Percentiles rank a stretch among this genome's conserved stretches.
Evolutionary conservation across 768 basidiomycete species (phyloP).

Genomic region (Butyriboletus loyo): DNA sequence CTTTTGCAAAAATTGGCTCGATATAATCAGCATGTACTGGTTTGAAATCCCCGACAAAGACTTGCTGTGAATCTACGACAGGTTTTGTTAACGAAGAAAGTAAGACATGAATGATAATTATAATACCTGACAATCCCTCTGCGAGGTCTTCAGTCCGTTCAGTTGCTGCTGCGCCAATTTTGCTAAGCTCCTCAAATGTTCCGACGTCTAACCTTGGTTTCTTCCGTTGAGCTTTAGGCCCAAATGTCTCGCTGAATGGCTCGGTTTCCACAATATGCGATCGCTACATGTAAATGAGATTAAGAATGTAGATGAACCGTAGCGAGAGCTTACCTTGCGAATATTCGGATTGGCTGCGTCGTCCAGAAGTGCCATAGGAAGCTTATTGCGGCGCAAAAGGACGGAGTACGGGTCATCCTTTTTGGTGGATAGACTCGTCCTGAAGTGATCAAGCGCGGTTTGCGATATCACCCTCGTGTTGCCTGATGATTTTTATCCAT

Average conservation of each 20-base stretch:
- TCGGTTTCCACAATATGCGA: conserved; percentile 96
- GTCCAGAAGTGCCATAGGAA: conserved; percentile 94
- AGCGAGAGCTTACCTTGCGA: conserved; percentile 58
- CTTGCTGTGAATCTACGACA: conserved; percentile 10
- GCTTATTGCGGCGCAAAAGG: conserved; percentile 87
- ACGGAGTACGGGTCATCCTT: conserved; percentile 97
- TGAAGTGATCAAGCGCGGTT: conserved; percentile 92
- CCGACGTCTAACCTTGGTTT: conserved; percentile 84
- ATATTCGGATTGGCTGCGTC: conserved; percentile 79
- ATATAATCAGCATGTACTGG: conserved; percentile 72
- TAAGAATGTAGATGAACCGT: background rate
- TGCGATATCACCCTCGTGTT: conserved; percentile 99
- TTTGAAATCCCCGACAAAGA: conserved; percentile 39
- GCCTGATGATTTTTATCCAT: conserved; percentile 44
- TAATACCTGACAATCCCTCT: conserved; percentile 45
- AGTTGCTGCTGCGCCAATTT: conserved; percentile 55
- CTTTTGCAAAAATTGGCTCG: conserved; percentile 93
- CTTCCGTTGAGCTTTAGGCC: conserved; percentile 94
- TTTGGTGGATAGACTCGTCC: conserved; percentile 78
- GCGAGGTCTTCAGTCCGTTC: conserved; percentile 40
- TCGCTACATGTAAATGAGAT: conserved; percentile 45
- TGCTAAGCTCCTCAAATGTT: conserved; percentile 86
- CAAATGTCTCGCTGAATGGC: conserved; percentile 92
- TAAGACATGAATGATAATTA: background rate
- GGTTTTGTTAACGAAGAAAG: conserved; percentile 1